Evolutionary conservation across 2,329 filamentous ascomycete species (phyloP).

Genomic region (Dactylellina parvicollis): DNA sequence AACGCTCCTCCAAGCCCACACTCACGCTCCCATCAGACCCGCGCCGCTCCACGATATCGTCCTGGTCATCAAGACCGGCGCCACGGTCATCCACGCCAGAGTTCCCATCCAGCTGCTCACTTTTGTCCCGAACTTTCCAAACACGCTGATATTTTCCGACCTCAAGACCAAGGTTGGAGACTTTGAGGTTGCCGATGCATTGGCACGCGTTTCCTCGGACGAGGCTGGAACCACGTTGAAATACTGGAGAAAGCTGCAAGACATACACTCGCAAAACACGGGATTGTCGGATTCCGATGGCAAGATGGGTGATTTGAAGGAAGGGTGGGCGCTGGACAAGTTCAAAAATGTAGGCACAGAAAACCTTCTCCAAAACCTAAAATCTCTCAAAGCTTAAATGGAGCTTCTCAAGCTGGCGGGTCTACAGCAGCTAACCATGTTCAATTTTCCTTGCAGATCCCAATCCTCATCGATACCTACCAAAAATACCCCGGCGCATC

Average conservation of each 20-base stretch:
- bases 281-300: conserved; percentile 35
- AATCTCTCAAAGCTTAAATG: background rate
- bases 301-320: conserved; percentile 51
- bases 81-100: conserved; percentile 44
- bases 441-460: conserved; percentile 17
- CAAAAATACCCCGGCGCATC: conserved; percentile 45
- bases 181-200: conserved; percentile 35
- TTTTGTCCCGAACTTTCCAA: conserved; percentile 41
- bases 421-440: conserved; percentile 15
- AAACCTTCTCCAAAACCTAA: background rate
- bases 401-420: background rate
- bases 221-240: conserved; percentile 28
- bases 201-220: conserved; percentile 43
- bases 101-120: conserved; percentile 45
- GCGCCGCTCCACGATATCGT: conserved; percentile 42
- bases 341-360: conserved; percentile 48
- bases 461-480: conserved; percentile 50
- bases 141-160: conserved; percentile 45
- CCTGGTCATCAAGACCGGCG: conserved; percentile 50
- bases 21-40: conserved; percentile 12
- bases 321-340: conserved; percentile 49
- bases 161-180: conserved; percentile 47
- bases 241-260: conserved; percentile 39
- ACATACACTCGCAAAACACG: conserved; percentile 40
- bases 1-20: conserved; percentile 22